Conservation (phyloP, 2,329 filamentous ascomycete genomes). For the Diplodia sapinea region DNA sequence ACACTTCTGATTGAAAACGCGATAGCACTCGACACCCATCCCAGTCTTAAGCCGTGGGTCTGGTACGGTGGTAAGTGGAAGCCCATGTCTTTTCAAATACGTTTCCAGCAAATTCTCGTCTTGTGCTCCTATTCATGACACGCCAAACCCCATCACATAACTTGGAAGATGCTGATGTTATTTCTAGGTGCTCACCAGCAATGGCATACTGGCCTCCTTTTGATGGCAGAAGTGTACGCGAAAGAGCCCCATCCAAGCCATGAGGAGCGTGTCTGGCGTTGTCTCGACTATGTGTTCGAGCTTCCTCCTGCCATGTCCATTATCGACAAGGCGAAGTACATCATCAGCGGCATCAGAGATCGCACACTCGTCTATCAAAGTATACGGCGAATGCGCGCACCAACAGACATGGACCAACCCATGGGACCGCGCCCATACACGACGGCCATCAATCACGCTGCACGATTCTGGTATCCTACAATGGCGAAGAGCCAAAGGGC, state of each 20-base stretch:
- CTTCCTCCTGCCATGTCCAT: constrained; percentile 59
- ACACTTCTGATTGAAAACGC: constrained; percentile 61
- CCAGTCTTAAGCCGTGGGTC: constrained; percentile 63
- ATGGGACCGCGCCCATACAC: constrained; percentile 28
- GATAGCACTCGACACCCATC: constrained; percentile 60
- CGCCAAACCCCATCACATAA: not conserved
- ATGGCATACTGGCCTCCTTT: constrained; percentile 71
- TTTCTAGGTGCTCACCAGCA: constrained; percentile 69
- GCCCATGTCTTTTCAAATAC: constrained; percentile 18
- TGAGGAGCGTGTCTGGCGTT: constrained; percentile 71
- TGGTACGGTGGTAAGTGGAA: constrained; percentile 64
- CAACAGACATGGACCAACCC: constrained; percentile 50
- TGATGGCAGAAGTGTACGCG: constrained; percentile 71
- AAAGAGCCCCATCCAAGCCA: constrained; percentile 62
- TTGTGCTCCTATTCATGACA: no score
- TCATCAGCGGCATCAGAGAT: constrained; percentile 67
- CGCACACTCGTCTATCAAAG: constrained; percentile 65
- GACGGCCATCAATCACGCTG: constrained; percentile 23
- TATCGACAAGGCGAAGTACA: constrained; percentile 63
- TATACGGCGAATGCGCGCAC: constrained; percentile 64
- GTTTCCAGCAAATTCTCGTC: not conserved
- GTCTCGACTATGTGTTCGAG: constrained; percentile 74
- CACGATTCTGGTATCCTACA: constrained; percentile 28
- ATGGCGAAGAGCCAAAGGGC: constrained; percentile 18
- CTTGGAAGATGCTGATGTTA: not conserved